Percentiles rank a stretch among this genome's conserved stretches.
Evolutionary conservation across 2,329 filamentous ascomycete genomes (phyloP).

Genomic region (Aspergillus fumigatus): DNA sequence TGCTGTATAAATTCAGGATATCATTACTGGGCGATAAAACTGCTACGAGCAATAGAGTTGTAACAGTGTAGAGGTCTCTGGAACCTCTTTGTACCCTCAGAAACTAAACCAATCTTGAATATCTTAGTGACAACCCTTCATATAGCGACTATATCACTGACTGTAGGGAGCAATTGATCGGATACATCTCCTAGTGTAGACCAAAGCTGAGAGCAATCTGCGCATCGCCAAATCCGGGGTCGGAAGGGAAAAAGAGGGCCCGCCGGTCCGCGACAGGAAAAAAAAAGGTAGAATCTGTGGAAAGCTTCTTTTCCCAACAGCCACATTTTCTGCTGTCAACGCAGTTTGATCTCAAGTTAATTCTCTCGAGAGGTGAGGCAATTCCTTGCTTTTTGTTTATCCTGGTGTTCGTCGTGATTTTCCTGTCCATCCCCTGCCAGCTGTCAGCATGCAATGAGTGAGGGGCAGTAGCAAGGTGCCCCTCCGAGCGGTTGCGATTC

Average conservation of each 20-base stretch:
- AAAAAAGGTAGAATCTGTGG: conserved; percentile 6
- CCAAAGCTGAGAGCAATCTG: neutral
- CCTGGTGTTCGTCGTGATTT: neutral
- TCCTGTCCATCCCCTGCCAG: neutral
- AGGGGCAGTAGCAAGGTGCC: conserved; percentile 7
- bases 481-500: neutral
- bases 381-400: neutral
- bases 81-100: neutral
- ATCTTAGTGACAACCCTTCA: neutral
- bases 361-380: conserved; percentile 17
- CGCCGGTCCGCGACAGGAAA: conserved; percentile 13
- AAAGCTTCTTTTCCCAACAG: neutral
- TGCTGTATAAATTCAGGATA: neutral
- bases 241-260: conserved; percentile 15
- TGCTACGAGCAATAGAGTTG: neutral
- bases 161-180: neutral
- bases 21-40: neutral
- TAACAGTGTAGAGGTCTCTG: neutral
- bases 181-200: neutral
- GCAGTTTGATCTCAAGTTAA: conserved; percentile 13
- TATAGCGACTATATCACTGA: neutral
- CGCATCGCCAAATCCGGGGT: conserved; percentile 15
- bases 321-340: neutral
- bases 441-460: neutral
- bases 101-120: neutral